These are phyloP conservation scores for Fennellomyces sp. DNA, from an alignment of 371 early-diverging fungal species.

Conservation along the genomic window DNA sequence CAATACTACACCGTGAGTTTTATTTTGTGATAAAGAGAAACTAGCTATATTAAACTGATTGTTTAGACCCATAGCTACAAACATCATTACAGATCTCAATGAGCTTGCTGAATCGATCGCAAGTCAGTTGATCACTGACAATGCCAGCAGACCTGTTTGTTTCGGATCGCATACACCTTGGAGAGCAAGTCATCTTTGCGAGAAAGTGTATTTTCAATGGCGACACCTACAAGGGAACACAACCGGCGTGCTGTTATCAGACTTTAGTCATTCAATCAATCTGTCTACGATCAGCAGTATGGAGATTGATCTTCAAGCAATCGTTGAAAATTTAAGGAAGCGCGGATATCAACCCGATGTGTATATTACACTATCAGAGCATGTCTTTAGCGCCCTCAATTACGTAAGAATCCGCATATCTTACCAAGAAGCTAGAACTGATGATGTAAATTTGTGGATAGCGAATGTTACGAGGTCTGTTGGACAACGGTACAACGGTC, in stretches of 20 bases:
- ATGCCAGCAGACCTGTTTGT: conserved; percentile 18
- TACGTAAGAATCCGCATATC: conserved; percentile 15
- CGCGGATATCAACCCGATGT: conserved; percentile 22
- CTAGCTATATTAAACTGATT: no score
- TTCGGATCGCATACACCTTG: conserved; percentile 12
- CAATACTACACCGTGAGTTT: neutral
- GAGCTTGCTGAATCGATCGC: conserved; percentile 9
- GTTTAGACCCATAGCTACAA: no score
- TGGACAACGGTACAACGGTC: conserved; percentile 13
- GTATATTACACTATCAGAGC: conserved; percentile 29
- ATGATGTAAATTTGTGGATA: neutral
- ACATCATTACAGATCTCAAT: neutral
- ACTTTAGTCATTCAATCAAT: conserved; percentile 22
- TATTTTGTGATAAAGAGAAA: neutral
- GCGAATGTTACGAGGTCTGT: conserved; percentile 28
- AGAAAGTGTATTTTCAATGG: conserved; percentile 17
- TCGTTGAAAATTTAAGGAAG: conserved; percentile 1
- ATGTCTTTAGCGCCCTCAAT: conserved; percentile 29
- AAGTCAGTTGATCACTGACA: conserved; percentile 8
- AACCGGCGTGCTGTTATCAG: neutral
- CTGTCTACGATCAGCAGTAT: conserved; percentile 17
- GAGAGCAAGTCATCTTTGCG: conserved; percentile 9
- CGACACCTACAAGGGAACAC: neutral
- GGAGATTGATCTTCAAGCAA: conserved; percentile 22
- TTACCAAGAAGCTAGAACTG: neutral